Conservation (phyloP, 805 yeast species). For the Wickerhamiella lipophila region DNA sequence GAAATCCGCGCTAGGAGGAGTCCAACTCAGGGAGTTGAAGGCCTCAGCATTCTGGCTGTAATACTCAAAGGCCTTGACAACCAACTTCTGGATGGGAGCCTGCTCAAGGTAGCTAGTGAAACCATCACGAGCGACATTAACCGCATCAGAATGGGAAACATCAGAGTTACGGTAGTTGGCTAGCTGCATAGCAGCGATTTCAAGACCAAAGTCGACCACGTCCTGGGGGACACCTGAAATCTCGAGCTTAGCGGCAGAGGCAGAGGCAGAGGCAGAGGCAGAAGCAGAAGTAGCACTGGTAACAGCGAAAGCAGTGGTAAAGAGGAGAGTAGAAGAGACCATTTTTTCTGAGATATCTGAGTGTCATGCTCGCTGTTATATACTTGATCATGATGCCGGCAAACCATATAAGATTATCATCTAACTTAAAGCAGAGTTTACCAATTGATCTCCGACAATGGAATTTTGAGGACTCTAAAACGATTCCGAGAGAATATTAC, state of each 20-base stretch:
- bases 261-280: slow-evolving; percentile 11
- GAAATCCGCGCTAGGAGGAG: slow-evolving; percentile 5
- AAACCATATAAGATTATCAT: neutral
- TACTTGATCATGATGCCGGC: neutral
- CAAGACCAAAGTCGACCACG: slow-evolving; percentile 2
- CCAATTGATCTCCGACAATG: neutral
- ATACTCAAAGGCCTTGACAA: slow-evolving; percentile 1
- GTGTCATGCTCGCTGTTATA: neutral
- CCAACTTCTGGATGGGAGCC: slow-evolving; percentile 8
- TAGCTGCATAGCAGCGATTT: slow-evolving; percentile 6
- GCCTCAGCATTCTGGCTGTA: slow-evolving; percentile 2
- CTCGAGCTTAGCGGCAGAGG: neutral
- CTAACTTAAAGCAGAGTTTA: neutral
- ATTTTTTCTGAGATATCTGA: neutral
- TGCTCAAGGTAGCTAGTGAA: slow-evolving; percentile 6
- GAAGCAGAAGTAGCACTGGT: slow-evolving; percentile 12
- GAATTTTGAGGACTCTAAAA: no score
- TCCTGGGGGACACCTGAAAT: slow-evolving; percentile 1
- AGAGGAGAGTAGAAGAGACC: slow-evolving; percentile 6
- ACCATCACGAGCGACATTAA: slow-evolving; percentile 7
- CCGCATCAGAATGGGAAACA: slow-evolving; percentile 5
- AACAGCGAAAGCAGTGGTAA: slow-evolving; percentile 45
- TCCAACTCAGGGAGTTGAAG: neutral
- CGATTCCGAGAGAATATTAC: no score
- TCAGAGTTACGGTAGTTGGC: slow-evolving; percentile 9